phyloP scores from a whole-genome alignment of 352 stramenopile species.

The Elongisporangium prolatum region DNA sequence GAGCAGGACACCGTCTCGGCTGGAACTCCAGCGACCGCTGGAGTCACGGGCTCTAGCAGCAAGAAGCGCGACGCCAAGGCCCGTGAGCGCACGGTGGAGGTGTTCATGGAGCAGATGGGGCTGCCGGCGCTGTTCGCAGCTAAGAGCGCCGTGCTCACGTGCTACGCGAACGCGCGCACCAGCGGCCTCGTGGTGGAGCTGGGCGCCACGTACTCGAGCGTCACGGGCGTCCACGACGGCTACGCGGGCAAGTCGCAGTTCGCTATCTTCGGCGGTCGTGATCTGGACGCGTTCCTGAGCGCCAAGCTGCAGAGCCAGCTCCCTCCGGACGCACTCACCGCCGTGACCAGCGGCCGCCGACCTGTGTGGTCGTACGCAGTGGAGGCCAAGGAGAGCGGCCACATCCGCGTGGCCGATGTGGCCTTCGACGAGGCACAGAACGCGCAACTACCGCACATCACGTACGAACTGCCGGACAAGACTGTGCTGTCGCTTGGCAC shows the following conservation, averaged over 20 bases:
- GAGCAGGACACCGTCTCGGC: neutral
- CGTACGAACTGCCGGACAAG: constrained; percentile 80
- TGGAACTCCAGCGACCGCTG: constrained; percentile 2
- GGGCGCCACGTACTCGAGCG: constrained; percentile 68
- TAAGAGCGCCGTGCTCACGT: constrained; percentile 78
- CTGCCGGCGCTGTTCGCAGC: constrained; percentile 73
- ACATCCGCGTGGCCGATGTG: constrained; percentile 67
- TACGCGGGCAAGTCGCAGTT: constrained; percentile 69
- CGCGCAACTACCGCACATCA: constrained; percentile 65
- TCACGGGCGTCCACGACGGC: constrained; percentile 74
- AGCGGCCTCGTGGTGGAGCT: constrained; percentile 79
- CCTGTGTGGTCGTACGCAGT: constrained; percentile 47
- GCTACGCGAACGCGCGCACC: constrained; percentile 79
- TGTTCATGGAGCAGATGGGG: constrained; percentile 79
- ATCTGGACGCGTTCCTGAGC: constrained; percentile 61
- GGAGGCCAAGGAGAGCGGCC: constrained; percentile 70
- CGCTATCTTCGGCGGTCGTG: constrained; percentile 49
- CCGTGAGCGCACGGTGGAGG: constrained; percentile 67
- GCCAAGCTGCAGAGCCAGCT: constrained; percentile 48
- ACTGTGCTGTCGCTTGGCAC: constrained; percentile 78
- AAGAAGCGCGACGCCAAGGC: constrained; percentile 58
- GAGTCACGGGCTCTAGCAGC: constrained; percentile 13
- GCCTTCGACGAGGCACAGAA: constrained; percentile 73
- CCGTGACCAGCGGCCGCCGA: constrained; percentile 6
- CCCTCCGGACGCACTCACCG: constrained; percentile 8